phyloP scores from a whole-genome alignment of 2,329 filamentous ascomycete species.

The Ramularia endophylla region DNA sequence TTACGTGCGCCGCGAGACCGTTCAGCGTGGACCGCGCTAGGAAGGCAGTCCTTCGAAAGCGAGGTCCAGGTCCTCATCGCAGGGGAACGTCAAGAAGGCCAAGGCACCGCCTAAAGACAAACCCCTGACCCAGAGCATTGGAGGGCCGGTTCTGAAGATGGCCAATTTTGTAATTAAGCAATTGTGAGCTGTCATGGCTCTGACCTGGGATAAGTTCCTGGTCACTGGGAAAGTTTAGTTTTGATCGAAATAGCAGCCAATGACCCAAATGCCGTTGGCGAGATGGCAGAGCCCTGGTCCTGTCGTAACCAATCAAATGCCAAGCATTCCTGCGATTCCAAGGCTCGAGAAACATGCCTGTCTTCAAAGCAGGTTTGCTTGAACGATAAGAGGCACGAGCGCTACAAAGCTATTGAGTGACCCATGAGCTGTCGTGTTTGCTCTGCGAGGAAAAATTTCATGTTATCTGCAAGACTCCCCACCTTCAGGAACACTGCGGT shows the following conservation, averaged over 20 bases:
- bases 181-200: conserved; percentile 1
- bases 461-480: no score
- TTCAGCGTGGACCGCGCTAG: conserved; percentile 10
- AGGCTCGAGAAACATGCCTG: no score
- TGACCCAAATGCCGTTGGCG: background rate
- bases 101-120: conserved; percentile 43
- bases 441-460: no score
- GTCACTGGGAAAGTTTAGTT: no score
- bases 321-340: no score
- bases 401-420: no score
- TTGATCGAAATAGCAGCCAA: background rate
- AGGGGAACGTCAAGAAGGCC: conserved; percentile 88
- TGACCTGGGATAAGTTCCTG: background rate
- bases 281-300: background rate
- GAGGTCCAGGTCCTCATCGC: background rate
- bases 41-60: background rate
- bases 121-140: background rate
- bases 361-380: no score
- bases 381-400: no score
- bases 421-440: no score
- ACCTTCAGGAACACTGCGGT: no score
- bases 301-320: background rate
- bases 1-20: conserved; percentile 1
- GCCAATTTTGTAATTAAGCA: conserved; percentile 10
- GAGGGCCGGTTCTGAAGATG: conserved; percentile 12